Evolutionary conservation across 208 protist species (phyloP).

Genomic region (Sergeia podlipaevii): DNA sequence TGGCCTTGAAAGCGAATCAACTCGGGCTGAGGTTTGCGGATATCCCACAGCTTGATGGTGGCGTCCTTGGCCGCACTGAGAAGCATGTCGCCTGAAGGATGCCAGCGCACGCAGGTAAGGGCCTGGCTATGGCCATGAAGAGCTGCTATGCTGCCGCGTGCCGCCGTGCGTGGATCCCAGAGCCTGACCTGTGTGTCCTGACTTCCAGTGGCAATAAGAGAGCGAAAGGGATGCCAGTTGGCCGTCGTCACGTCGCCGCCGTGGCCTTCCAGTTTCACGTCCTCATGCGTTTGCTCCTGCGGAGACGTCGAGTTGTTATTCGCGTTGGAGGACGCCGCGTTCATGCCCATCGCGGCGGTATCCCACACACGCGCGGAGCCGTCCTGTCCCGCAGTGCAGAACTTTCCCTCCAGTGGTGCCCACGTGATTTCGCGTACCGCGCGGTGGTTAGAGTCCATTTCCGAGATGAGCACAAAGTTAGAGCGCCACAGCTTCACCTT

Average conservation of each 20-base stretch:
- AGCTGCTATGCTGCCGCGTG: constrained; percentile 66
- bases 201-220: constrained; percentile 83
- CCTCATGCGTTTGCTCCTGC: constrained; percentile 32
- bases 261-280: constrained; percentile 85
- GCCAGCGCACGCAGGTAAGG: constrained; percentile 80
- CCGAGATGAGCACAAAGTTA: constrained; percentile 72
- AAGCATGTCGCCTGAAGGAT: constrained; percentile 67
- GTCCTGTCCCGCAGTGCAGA: constrained; percentile 82
- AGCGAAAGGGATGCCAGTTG: constrained; percentile 82
- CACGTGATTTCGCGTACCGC: constrained; percentile 74
- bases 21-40: constrained; percentile 73
- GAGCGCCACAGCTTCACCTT: constrained; percentile 84
- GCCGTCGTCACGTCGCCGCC: constrained; percentile 83
- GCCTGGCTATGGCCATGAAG: constrained; percentile 81
- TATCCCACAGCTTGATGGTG: constrained; percentile 81
- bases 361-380: constrained; percentile 85
- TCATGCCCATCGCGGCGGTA: constrained; percentile 56
- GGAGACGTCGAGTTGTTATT: constrained; percentile 6
- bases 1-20: constrained; percentile 75
- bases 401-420: constrained; percentile 79
- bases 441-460: constrained; percentile 78
- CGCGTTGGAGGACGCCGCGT: too few species aligned
- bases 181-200: constrained; percentile 82
- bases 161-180: constrained; percentile 82
- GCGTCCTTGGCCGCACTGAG: constrained; percentile 81